Evolutionary conservation across 2,329 filamentous ascomycete genomes (phyloP), one percentile per base, ranked within the genome.

Genomic region (Alternaria metachromatica): DNA sequence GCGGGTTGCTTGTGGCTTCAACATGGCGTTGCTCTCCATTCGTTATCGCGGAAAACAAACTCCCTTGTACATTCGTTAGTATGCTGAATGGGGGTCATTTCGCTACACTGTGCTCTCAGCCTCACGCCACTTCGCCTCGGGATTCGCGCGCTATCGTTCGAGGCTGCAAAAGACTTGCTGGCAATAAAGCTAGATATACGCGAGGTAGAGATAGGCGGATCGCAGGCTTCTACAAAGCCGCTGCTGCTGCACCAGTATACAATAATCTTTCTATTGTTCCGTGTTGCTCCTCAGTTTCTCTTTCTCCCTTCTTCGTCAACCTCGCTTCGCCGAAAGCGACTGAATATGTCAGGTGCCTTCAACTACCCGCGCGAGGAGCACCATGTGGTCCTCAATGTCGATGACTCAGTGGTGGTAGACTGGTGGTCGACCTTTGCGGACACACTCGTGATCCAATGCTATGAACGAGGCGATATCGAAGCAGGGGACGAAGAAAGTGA

Each of bases 1-100:
- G 1, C 4, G 2, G 15, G 0, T 0, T 4, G 0, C 15, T 3
- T 18, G 33, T 41, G 33, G 15, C 5, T 41, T 18, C 33, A 10
- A 41, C 33, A 41, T 41, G 15, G 15, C 33, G 33, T 9, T 5
- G 4, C 7, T 8, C 15, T 41, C 33, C 33, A 5, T 41, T 41
- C 15, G 33, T n/a, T 6, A 18, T 41, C 33, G 8, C 1, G 15
- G 18, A 41, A 41, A 41, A 41, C 2, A 2, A 41, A 41, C 8
- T 41, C 15, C 4, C 15, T 41, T 41, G 15, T 4, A 41, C 8
- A 18, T 10, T 1, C 0, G 33, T 8, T 41, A 18, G 33, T 18
- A 0, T 41, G 9, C 33, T n/a, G 15, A 3, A n/a, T 18, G 4
- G 33, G 15, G 33, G 33, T 15, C 33, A 10, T 41, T 10, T 41